phyloP scores from a whole-genome alignment of 345 rosid species.

The Eucalyptus pauciflora region DNA sequence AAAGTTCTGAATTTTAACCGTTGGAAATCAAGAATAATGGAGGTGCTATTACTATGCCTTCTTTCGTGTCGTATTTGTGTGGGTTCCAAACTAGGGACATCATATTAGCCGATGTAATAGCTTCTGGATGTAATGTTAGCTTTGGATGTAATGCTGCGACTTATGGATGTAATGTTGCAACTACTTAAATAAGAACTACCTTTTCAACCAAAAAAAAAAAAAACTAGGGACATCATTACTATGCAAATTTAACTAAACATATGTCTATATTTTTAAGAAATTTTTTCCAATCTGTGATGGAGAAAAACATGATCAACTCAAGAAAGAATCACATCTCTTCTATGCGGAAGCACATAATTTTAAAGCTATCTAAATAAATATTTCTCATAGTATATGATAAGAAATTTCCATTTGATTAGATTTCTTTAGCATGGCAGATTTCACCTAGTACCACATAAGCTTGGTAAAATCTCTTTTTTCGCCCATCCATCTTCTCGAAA shows the following conservation, averaged over 20 bases:
- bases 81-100: not conserved
- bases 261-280: not conserved
- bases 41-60: not conserved
- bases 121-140: too few relatives aligned
- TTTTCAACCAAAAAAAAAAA: too few relatives aligned
- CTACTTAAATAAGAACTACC: too few relatives aligned
- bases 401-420: not conserved
- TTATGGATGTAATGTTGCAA: too few relatives aligned
- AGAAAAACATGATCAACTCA: not conserved
- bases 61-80: not conserved
- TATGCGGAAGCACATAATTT: rapidly evolving
- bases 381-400: not conserved
- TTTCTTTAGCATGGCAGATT: not conserved
- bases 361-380: too few relatives aligned
- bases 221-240: too few relatives aligned
- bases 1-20: not conserved
- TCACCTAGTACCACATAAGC: rapidly evolving
- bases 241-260: not conserved
- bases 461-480: too few relatives aligned
- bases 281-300: not conserved
- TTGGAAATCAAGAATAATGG: not conserved
- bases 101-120: too few relatives aligned
- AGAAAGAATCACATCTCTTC: too few relatives aligned
- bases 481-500: not conserved
- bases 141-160: too few relatives aligned